phyloP scores from a whole-genome alignment of 2,329 filamentous ascomycete genomes.

The Botrytis medusae region DNA sequence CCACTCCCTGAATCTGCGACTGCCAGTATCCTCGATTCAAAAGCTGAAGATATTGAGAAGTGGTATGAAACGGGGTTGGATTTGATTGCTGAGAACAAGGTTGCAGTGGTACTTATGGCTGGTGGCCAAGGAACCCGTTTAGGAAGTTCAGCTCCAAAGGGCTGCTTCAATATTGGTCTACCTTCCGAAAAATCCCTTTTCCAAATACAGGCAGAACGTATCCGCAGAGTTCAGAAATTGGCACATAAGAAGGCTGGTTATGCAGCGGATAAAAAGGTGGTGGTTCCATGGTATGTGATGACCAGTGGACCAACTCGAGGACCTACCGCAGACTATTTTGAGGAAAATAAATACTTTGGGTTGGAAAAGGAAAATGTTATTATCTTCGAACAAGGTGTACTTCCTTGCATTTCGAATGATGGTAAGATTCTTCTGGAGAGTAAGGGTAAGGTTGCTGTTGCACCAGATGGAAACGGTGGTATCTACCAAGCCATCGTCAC shows the following conservation, averaged over 20 bases:
- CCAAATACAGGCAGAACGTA: conserved; percentile 95
- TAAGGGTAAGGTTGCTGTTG: conserved; percentile 88
- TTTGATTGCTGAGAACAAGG: conserved; percentile 66
- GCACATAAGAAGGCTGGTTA: conserved; percentile 68
- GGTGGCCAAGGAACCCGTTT: conserved; percentile 94
- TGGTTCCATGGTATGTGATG: conserved; percentile 99
- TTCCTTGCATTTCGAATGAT: conserved; percentile 96
- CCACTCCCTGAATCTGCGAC: conserved; percentile 83
- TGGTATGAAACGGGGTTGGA: conserved; percentile 77
- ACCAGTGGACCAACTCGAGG: conserved; percentile 91
- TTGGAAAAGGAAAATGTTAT: conserved; percentile 80
- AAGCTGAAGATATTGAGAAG: conserved; percentile 70
- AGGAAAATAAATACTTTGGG: conserved; percentile 88
- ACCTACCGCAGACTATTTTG: conserved; percentile 92
- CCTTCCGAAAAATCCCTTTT: conserved; percentile 93
- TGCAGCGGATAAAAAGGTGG: conserved; percentile 53
- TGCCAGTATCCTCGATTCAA: conserved; percentile 89
- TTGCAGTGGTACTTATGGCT: conserved; percentile 91
- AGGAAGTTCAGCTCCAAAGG: conserved; percentile 93
- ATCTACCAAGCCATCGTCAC: conserved; percentile 89
- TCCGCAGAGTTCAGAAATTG: conserved; percentile 79
- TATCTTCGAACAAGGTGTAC: conserved; percentile 94
- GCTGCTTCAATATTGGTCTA: conserved; percentile 94
- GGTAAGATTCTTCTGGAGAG: conserved; percentile 93
- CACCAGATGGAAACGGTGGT: conserved; percentile 95